Base-by-base conservation (phyloP, 345 rosid species). In the Aegle marmelos region DNA sequence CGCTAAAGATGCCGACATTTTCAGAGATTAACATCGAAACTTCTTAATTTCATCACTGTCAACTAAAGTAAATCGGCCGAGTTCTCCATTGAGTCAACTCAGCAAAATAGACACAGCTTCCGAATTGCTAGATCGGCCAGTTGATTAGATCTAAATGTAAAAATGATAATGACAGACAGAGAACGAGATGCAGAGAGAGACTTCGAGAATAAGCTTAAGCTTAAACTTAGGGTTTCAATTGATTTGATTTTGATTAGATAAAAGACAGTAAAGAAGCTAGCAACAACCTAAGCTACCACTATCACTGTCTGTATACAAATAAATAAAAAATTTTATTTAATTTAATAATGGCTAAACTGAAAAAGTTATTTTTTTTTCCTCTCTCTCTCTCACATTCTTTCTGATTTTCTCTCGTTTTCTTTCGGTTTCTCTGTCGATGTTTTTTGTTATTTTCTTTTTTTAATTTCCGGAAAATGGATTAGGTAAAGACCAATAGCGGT, bases 1-100 rank as follows among this genome's bases (percentile, higher is more conserved):
- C 74, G 94, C 91, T 85, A 90, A 75, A 78, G 98, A 84, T 90
- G 86, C 89, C 84, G 95, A 92, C 98, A 95, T 95, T 89, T 84
- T 69, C 80, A 74, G 61, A 75, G 61, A 75, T 62, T 70, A 80
- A 59, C 81, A 83, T 77, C 64, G 75, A 76, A 79, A 79, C 74
- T 41, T 45, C 66, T 21, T 41, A 27, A 10, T 74, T 7, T 68
- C 63, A 50, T 61, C 79, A 71, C 66, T 28, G 17, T 10, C 34
- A 39, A 69, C 8, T 37, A 31, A 79, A 39, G 67, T 30, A 27
- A 73, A 73, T 30, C 59, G 22, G 63, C 71, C 16, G 54, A 56
- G 74, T 34, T 48, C 69, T 53, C 74, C 84, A 78, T 56, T 41
- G 66, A 70, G 77, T 75, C 72, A 77, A 69, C 78, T 75, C 77